Evolutionary conservation across 2,329 filamentous ascomycete species (phyloP), one percentile per base, ranked within the genome.

Genomic region (Neurospora sp.): DNA sequence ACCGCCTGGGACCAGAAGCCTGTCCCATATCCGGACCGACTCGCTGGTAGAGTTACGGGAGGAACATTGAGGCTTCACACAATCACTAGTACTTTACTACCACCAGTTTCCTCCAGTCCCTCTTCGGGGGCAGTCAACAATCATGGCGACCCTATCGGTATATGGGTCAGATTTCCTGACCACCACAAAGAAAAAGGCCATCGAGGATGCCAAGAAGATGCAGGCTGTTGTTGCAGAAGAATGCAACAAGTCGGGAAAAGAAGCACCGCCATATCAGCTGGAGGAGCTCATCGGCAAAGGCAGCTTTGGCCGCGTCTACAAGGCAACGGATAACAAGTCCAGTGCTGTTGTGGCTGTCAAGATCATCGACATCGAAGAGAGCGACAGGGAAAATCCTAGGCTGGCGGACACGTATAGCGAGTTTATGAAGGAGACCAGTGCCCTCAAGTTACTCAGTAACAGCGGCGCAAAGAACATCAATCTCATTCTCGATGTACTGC

Each of bases 301-400:
- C 62, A 86, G 86, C 70, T 91, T 88, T 74, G 89, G 89, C 10
- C 85, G 89, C 62, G 89, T 91, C 17, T 91, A 90, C 80, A 91
- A 90, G 79, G 88, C 82, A 23, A 79, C 76, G 66, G 79, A 80
- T 69, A 69, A 79, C 68, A 79, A 77, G 39, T 78, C 78, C 62
- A 76, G 78, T 23, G 74, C 83, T 68, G 78, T 91, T 38, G 89
- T 91, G 17, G 89, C 90, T 15, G 85, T 92, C 76, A 92, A 96
- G 80, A 94, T 94, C 75, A 92, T 94, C 76, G 91, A 94, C 77
- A 91, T 95, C 66, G 92, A 96, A 76, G 90, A 91, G 76, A 87
- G 88, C 73, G 92, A 95, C 78, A 88, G 84, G 0, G 80, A 88
- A 66, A 87, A 91, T 75, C 88, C 89, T 1, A 88, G 89, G 72